A percentile compares a stretch with the other conserved stretches of the same genome.
These are phyloP conservation scores for Cryptosporidium felis DNA, from an alignment of 169 alveolate species.

Conservation along the genomic window DNA sequence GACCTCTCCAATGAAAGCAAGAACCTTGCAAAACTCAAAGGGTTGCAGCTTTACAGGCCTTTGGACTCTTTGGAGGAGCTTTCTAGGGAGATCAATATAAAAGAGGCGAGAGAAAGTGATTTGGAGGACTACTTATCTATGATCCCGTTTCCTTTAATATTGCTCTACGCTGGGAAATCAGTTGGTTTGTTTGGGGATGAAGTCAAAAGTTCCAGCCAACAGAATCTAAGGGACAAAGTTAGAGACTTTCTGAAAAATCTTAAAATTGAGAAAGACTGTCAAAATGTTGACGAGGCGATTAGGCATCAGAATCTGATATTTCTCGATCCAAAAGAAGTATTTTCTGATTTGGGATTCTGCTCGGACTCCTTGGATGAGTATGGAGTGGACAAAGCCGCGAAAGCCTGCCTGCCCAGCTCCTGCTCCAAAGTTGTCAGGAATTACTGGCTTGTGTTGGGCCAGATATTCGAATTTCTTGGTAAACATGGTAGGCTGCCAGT, in stretches of 20 bases:
- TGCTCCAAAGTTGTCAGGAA: background rate
- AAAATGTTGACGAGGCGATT: slow-evolving; percentile 5
- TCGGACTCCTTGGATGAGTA: too few species aligned
- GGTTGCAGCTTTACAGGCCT: slow-evolving; percentile 35
- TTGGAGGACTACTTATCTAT: background rate
- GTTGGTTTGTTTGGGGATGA: background rate
- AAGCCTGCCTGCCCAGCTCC: too few species aligned
- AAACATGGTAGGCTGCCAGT: slow-evolving; percentile 21
- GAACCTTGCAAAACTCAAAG: slow-evolving; percentile 12
- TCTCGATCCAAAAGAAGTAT: too few species aligned
- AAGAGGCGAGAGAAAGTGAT: background rate
- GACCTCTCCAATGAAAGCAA: slow-evolving; percentile 34
- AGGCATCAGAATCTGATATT: background rate
- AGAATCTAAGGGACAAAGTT: background rate
- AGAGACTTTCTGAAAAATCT: background rate
- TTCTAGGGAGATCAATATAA: slow-evolving; percentile 1
- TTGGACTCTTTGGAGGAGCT: background rate
- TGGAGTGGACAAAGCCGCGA: too few species aligned
- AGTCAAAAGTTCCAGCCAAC: background rate
- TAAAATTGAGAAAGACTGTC: background rate
- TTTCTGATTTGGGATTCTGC: too few species aligned
- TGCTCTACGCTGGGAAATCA: background rate
- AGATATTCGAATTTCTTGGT: background rate
- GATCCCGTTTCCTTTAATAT: slow-evolving; percentile 32
- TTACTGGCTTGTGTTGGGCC: background rate